Percentiles rank a stretch among this genome's conserved stretches.
Conservation (phyloP, 306 rosid genomes). For the Inga leiocalycina region DNA sequence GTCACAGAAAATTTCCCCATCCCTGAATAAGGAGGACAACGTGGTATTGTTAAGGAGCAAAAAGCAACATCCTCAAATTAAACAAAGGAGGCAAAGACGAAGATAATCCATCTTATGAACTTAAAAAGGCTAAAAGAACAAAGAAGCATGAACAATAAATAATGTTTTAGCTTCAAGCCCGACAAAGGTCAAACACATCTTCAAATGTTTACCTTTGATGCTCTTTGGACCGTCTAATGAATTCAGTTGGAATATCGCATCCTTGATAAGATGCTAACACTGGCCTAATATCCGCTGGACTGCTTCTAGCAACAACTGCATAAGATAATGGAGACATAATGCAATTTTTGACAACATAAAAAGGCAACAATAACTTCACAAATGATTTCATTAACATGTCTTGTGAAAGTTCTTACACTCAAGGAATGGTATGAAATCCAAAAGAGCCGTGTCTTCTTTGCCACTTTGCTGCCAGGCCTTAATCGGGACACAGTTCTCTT, state of each 20-base stretch:
- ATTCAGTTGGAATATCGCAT: constrained; percentile 80
- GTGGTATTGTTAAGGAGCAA: neutral
- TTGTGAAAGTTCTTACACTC: constrained; percentile 67
- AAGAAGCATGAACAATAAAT: neutral
- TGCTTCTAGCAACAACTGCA: constrained; percentile 90
- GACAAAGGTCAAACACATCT: neutral
- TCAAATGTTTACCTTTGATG: constrained; percentile 58
- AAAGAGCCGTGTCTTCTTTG: constrained; percentile 76
- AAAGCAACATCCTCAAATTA: neutral
- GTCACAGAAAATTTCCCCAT: neutral
- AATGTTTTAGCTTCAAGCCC: neutral
- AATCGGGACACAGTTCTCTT: constrained; percentile 73
- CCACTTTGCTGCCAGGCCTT: constrained; percentile 81
- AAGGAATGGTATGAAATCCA: constrained; percentile 93
- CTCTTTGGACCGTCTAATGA: constrained; percentile 83
- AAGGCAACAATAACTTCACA: constrained; percentile 8
- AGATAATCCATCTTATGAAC: neutral
- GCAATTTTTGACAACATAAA: constrained; percentile 26
- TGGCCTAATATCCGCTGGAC: constrained; percentile 87
- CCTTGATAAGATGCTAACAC: constrained; percentile 87
- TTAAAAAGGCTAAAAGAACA: neutral
- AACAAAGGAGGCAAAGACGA: neutral
- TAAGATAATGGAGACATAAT: constrained; percentile 29
- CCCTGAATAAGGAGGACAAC: neutral
- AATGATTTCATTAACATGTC: constrained; percentile 19